These are phyloP conservation scores for Trichoderma citrinoviride DNA, from an alignment of 2,329 filamentous ascomycete genomes.

Conservation along the genomic window DNA sequence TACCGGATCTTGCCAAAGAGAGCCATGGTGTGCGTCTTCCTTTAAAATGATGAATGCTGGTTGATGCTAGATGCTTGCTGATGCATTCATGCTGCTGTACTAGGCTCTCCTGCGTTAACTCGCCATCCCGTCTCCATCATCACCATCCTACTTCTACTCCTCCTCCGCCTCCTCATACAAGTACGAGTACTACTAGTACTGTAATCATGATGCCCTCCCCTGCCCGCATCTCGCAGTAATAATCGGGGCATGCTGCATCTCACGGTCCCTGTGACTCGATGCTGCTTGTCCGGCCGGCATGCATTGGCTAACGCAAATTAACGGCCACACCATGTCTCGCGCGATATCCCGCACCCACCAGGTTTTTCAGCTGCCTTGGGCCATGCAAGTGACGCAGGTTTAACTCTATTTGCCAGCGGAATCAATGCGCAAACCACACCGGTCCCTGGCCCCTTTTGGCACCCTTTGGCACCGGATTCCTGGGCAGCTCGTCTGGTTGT, in stretches of 20 bases:
- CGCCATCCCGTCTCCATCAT: neutral
- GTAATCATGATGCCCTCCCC: neutral
- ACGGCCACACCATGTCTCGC: conserved; percentile 13
- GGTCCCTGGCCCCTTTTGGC: neutral
- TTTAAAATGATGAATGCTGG: neutral
- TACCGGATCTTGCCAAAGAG: neutral
- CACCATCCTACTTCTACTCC: neutral
- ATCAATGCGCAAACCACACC: conserved; percentile 2
- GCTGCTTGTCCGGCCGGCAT: neutral
- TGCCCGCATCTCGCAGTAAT: conserved; percentile 11
- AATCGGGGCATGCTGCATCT: conserved; percentile 11
- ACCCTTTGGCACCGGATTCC: neutral
- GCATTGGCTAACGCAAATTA: conserved; percentile 13
- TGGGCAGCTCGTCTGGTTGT: too few species aligned
- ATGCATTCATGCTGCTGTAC: too few species aligned
- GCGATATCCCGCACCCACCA: conserved; percentile 8
- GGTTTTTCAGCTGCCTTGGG: conserved; percentile 18
- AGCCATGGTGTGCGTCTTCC: neutral
- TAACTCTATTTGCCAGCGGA: conserved; percentile 15
- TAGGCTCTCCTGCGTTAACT: neutral
- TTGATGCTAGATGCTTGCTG: too few species aligned
- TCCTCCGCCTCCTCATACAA: neutral
- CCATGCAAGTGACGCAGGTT: conserved; percentile 15
- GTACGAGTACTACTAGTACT: too few species aligned
- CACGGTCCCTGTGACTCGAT: conserved; percentile 10